These are phyloP conservation scores for Hirschfeldia incana DNA, from an alignment of 345 rosid genomes.

Conservation along the genomic window DNA sequence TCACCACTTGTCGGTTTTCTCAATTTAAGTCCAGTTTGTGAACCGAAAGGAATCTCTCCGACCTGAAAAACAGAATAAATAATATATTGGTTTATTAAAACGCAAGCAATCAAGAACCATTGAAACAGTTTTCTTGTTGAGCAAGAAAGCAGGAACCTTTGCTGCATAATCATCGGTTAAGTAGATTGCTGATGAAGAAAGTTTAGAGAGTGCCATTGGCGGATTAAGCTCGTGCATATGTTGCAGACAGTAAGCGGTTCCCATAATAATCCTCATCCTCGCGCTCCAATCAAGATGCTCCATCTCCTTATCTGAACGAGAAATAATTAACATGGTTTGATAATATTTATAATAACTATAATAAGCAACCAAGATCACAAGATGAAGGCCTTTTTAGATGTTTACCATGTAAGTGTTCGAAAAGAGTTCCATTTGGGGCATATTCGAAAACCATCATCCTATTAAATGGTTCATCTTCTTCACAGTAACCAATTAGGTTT, in stretches of 20 bases:
- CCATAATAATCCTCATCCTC: slow-evolving; percentile 86
- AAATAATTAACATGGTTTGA: slow-evolving; percentile 12
- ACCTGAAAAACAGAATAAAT: slow-evolving; percentile 45
- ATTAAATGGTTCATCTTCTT: slow-evolving; percentile 84
- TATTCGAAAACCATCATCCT: slow-evolving; percentile 99
- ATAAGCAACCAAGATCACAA: not conserved
- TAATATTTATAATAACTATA: not conserved
- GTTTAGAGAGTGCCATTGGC: slow-evolving; percentile 53
- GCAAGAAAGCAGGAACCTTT: slow-evolving; percentile 49
- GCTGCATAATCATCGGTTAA: slow-evolving; percentile 94
- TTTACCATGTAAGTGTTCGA: slow-evolving; percentile 86
- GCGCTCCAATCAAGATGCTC: slow-evolving; percentile 93
- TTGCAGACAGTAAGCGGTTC: slow-evolving; percentile 84
- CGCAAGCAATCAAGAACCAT: no score
- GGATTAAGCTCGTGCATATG: slow-evolving; percentile 93
- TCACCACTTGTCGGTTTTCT: slow-evolving; percentile 49
- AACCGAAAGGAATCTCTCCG: slow-evolving; percentile 50
- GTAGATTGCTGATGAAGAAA: slow-evolving; percentile 50
- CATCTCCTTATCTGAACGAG: slow-evolving; percentile 66
- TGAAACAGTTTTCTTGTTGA: slow-evolving; percentile 3
- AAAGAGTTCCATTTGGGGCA: slow-evolving; percentile 87
- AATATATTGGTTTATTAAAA: not conserved
- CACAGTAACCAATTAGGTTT: slow-evolving; percentile 83
- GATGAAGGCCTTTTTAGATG: not conserved
- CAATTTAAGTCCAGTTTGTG: slow-evolving; percentile 30